Conservation (phyloP, 2,329 filamentous ascomycete genomes). For the Hypomyces perniciosus region DNA sequence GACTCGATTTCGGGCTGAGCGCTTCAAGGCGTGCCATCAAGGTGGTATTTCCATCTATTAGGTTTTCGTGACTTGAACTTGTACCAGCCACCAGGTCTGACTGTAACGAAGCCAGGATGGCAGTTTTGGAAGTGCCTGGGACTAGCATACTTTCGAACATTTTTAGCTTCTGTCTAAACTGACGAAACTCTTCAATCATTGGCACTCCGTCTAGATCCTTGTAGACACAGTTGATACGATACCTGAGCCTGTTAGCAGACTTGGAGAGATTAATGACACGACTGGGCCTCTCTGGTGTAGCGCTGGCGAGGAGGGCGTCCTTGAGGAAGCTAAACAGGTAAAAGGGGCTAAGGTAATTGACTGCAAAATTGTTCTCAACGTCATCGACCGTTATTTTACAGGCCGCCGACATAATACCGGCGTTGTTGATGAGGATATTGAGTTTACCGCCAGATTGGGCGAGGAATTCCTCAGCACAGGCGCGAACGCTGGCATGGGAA, state of each 20-base stretch:
- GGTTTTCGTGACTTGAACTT: background rate
- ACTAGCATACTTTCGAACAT: conserved; percentile 3
- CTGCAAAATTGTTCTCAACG: conserved; percentile 40
- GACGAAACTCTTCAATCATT: conserved; percentile 8
- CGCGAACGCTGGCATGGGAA: too few species aligned
- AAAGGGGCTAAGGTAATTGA: conserved; percentile 50
- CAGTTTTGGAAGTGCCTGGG: background rate
- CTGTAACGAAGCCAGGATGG: background rate
- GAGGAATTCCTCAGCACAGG: too few species aligned
- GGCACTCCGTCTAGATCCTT: conserved; percentile 5
- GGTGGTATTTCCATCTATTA: background rate
- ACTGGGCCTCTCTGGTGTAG: conserved; percentile 3
- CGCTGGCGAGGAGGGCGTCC: conserved; percentile 6
- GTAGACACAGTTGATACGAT: conserved; percentile 7
- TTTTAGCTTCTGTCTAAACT: conserved; percentile 7
- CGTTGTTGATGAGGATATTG: conserved; percentile 7
- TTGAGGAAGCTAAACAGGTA: conserved; percentile 37
- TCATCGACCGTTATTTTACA: conserved; percentile 17
- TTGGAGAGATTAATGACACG: conserved; percentile 8
- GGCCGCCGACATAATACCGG: conserved; percentile 16
- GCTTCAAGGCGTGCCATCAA: conserved; percentile 4
- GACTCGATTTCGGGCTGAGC: background rate
- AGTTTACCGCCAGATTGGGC: too few species aligned
- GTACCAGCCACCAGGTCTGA: background rate
- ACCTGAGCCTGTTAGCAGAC: background rate